A percentile compares a stretch with the other conserved stretches of the same genome.
Evolutionary conservation across 208 protist species (phyloP).

Genomic region (Sergeia podlipaevii): DNA sequence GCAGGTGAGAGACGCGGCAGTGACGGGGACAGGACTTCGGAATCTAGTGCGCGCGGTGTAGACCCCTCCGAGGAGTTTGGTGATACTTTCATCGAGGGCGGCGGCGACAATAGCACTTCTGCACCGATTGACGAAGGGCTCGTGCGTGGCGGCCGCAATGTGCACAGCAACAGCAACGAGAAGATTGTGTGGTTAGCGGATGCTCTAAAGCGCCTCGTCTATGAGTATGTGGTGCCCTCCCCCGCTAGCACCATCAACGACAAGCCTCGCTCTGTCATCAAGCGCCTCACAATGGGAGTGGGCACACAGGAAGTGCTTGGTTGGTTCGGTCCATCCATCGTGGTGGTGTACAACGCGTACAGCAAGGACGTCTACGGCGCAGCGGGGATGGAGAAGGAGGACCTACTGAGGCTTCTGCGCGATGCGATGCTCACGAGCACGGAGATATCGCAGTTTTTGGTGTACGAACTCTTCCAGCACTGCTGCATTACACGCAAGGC

Average conservation of each 20-base stretch:
- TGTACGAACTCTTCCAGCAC: conserved; percentile 78
- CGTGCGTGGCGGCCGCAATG: no score
- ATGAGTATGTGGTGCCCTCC: conserved; percentile 12
- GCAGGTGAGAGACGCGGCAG: neutral
- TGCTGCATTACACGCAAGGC: conserved; percentile 53
- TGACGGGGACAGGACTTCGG: no score
- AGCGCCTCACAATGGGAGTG: conserved; percentile 43
- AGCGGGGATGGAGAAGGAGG: conserved; percentile 59
- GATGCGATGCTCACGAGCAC: conserved; percentile 88
- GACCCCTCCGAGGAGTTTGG: no score
- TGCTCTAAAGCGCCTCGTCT: conserved; percentile 24
- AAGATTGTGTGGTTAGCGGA: conserved; percentile 41
- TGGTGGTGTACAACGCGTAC: conserved; percentile 70
- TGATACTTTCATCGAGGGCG: no score
- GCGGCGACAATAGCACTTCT: no score
- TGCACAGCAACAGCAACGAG: no score
- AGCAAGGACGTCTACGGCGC: conserved; percentile 71
- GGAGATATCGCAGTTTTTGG: conserved; percentile 79
- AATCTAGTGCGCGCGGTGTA: no score
- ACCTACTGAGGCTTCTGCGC: conserved; percentile 68
- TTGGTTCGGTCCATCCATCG: conserved; percentile 45
- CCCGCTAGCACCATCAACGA: conserved; percentile 9
- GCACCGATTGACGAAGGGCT: no score
- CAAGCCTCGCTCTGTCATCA: conserved; percentile 25
- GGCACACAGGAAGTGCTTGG: conserved; percentile 50